A percentile compares a stretch with the other conserved stretches of the same genome.
phyloP scores from a whole-genome alignment of 495 filamentous ascomycete species.

The Podospora fimiseda region DNA sequence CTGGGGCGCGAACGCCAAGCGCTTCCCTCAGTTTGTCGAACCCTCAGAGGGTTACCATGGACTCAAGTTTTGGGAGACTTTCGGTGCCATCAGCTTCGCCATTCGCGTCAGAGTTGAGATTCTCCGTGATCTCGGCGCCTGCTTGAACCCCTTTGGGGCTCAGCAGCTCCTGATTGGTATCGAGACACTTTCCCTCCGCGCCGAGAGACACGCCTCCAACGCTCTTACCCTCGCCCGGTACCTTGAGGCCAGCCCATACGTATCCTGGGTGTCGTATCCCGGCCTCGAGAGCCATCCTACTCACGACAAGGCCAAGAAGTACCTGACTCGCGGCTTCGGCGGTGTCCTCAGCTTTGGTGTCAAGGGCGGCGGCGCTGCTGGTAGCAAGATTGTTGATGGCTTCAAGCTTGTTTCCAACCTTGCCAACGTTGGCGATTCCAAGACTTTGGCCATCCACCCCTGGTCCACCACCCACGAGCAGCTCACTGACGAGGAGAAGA shows the following conservation, averaged over 20 bases:
- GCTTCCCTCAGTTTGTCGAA: slow-evolving; percentile 92
- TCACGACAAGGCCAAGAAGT: slow-evolving; percentile 81
- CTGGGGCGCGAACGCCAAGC: slow-evolving; percentile 82
- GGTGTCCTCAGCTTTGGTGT: slow-evolving; percentile 91
- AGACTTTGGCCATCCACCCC: slow-evolving; percentile 94
- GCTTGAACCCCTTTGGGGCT: slow-evolving; percentile 90
- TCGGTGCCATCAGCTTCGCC: slow-evolving; percentile 76
- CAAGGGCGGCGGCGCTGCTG: slow-evolving; percentile 76
- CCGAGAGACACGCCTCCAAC: slow-evolving; percentile 84
- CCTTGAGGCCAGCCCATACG: slow-evolving; percentile 75
- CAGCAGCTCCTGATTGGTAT: slow-evolving; percentile 87
- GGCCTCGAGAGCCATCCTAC: slow-evolving; percentile 76
- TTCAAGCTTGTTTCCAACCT: slow-evolving; percentile 95
- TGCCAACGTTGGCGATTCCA: slow-evolving; percentile 71
- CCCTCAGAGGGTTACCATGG: slow-evolving; percentile 93
- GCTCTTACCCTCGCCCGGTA: slow-evolving; percentile 74
- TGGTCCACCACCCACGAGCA: slow-evolving; percentile 97
- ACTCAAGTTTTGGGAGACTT: slow-evolving; percentile 95
- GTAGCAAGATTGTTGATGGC: slow-evolving; percentile 81
- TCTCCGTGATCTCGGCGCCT: slow-evolving; percentile 77
- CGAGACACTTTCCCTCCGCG: slow-evolving; percentile 83
- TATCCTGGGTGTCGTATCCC: slow-evolving; percentile 91
- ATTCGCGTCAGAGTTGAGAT: slow-evolving; percentile 75
- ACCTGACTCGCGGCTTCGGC: slow-evolving; percentile 80
- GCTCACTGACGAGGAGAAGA: slow-evolving; percentile 74